Conservation (phyloP, 2,329 filamentous ascomycete species). For the Fusarium brevicatenulatum region DNA sequence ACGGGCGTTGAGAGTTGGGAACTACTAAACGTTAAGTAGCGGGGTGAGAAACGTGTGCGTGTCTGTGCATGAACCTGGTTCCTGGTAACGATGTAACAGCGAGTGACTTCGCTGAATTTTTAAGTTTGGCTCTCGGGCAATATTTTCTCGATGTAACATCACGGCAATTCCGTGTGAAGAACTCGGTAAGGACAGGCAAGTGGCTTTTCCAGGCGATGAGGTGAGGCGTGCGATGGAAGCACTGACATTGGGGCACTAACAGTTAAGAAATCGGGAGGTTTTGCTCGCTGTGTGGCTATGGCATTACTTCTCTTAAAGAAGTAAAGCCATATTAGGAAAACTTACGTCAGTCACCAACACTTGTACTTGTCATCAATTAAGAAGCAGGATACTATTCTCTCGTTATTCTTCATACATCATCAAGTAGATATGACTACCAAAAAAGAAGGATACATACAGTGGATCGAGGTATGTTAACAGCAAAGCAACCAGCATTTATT, state of each 20-base stretch:
- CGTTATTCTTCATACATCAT: no score
- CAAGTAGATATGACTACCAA: not conserved
- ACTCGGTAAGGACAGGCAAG: not conserved
- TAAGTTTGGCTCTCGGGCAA: not conserved
- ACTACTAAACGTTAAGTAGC: not conserved
- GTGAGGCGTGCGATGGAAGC: not conserved
- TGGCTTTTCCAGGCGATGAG: rapidly evolving
- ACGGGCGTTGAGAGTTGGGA: not conserved
- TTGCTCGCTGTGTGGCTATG: not conserved
- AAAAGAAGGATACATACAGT: not conserved
- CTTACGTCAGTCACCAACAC: rapidly evolving
- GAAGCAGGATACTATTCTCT: rapidly evolving
- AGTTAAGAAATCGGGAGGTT: not conserved
- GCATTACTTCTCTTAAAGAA: rapidly evolving
- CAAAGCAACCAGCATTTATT: not conserved
- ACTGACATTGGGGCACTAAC: not conserved
- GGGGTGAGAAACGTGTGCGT: not conserved
- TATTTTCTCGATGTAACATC: not conserved
- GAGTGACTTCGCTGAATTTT: not conserved
- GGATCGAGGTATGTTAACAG: not conserved
- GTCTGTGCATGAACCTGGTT: not conserved
- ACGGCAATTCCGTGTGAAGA: not conserved
- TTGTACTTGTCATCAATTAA: not conserved
- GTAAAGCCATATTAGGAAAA: not conserved
- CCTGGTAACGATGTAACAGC: not conserved